These are phyloP conservation scores for Pseudoperonospora humuli DNA, from an alignment of 352 stramenopile genomes.

Conservation along the genomic window DNA sequence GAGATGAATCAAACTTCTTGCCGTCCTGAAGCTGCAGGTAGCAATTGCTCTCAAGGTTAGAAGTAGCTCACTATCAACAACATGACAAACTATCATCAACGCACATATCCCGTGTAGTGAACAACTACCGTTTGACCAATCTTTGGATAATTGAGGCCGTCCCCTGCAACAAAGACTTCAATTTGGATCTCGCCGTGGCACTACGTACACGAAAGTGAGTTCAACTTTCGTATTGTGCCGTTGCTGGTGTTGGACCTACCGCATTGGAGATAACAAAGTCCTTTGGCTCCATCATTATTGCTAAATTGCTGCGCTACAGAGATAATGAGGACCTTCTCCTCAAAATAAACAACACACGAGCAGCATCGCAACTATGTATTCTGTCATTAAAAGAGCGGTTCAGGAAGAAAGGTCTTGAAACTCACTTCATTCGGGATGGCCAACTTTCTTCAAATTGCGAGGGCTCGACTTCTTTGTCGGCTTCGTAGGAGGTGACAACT, in stretches of 20 bases:
- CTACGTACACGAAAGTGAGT: slow-evolving; percentile 21
- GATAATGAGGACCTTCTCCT: not conserved
- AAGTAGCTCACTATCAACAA: not conserved
- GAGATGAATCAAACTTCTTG: slow-evolving; percentile 68
- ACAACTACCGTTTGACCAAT: no score
- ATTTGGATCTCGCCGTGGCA: slow-evolving; percentile 72
- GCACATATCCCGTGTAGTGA: no score
- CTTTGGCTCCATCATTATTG: slow-evolving; percentile 42
- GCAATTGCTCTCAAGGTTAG: not conserved
- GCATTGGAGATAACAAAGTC: slow-evolving; percentile 53
- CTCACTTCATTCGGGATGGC: slow-evolving; percentile 19
- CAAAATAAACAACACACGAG: slow-evolving; percentile 5
- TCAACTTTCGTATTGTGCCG: no score
- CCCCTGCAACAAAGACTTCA: no score
- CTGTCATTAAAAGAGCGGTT: not conserved
- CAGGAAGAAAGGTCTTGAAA: not conserved
- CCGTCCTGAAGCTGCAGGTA: slow-evolving; percentile 47
- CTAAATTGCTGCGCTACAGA: not conserved
- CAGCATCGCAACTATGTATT: slow-evolving; percentile 4
- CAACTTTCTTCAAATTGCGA: slow-evolving; percentile 20
- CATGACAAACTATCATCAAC: no score
- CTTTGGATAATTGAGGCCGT: no score
- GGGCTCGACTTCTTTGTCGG: slow-evolving; percentile 13
- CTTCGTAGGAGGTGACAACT: slow-evolving; percentile 9
- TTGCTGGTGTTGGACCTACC: slow-evolving; percentile 13